Evolutionary conservation across 257 asterid species (phyloP), one percentile per base, ranked within the genome.

Genomic region (Cordia subcordata): DNA sequence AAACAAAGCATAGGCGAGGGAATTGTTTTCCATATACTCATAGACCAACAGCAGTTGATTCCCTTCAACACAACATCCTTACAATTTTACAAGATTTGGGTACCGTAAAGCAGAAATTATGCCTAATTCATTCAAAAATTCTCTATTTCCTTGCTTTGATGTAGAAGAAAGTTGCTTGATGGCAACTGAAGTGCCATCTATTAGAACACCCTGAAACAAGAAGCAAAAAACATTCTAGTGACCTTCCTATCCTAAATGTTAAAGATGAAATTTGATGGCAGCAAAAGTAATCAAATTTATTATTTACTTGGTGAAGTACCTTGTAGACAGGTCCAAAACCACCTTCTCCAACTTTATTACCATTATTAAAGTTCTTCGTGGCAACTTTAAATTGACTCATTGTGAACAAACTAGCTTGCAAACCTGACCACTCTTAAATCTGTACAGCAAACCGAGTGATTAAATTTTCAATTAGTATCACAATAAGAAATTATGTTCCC

Each of bases 41-140:
- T 85, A 85, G 49, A 80, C 85, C 19, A 85, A 77, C 60, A 80
- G 66, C 62, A 85, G 69, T 59, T 85, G 90, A 45, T 53, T 71
- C 71, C 83, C 83, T 65, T 82, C 90, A 42, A 85, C 66, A 72
- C 91, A 85, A 42, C 94, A 85, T 61, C 94, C 90, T 16, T 82
- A 82, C 15, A 85, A 66, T 59, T 74, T 74, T 39, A 82, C 90
- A 1, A 85, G 80, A 75, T 85, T 82, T 14, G 88, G 85, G 61
- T 85, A 91, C 52, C 79, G 81, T 51, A 85, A 68, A 54, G 76
- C 90, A 54, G 90, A 81, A 27, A 85, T 75, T 74, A 82, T 72
- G 19, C 94, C 90, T 4, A 85, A 64, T 62, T 85, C 94, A 59
- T 75, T 82, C 5, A 82, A 86, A 56, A 85, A 82, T 45, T 77